phyloP scores from a whole-genome alignment of 2,329 filamentous ascomycete genomes.

The Arachnomyces sp. region DNA sequence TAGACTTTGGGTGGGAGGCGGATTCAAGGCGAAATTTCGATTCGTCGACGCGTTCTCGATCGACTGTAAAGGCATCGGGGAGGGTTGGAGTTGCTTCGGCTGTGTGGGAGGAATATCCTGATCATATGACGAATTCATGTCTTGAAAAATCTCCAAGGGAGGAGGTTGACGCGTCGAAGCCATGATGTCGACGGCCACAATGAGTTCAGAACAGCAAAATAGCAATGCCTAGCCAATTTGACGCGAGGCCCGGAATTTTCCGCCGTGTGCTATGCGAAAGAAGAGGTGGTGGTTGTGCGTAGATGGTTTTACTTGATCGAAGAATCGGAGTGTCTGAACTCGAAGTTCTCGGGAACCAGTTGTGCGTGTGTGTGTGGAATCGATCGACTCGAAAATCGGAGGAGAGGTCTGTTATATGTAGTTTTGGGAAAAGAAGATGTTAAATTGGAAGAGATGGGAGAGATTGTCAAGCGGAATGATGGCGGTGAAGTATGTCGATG shows the following conservation, averaged over 20 bases:
- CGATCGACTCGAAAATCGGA: no score
- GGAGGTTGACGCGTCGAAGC: conserved; percentile 34
- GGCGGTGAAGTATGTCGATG: no score
- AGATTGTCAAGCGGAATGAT: no score
- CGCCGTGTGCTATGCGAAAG: conserved; percentile 4
- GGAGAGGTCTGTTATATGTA: no score
- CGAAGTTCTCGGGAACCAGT: no score
- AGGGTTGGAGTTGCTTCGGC: conserved; percentile 43
- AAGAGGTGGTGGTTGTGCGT: conserved; percentile 10
- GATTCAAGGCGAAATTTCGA: conserved; percentile 61
- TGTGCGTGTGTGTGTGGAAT: no score
- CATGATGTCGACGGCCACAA: conserved; percentile 21
- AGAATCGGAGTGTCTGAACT: no score
- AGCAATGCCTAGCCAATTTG: conserved; percentile 15
- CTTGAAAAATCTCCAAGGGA: conserved; percentile 53
- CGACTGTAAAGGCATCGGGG: conserved; percentile 43
- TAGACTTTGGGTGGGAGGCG: conserved; percentile 40
- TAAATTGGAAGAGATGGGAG: no score
- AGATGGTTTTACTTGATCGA: no score
- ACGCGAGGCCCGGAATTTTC: conserved; percentile 15
- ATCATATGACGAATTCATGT: conserved; percentile 42
- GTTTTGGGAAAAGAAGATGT: no score
- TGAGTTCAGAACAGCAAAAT: conserved; percentile 7
- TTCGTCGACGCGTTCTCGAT: conserved; percentile 37
- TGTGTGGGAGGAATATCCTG: conserved; percentile 22